Base-by-base conservation (phyloP, 1,284 basidiomycete species). In the Hortiboletus rubellus region DNA sequence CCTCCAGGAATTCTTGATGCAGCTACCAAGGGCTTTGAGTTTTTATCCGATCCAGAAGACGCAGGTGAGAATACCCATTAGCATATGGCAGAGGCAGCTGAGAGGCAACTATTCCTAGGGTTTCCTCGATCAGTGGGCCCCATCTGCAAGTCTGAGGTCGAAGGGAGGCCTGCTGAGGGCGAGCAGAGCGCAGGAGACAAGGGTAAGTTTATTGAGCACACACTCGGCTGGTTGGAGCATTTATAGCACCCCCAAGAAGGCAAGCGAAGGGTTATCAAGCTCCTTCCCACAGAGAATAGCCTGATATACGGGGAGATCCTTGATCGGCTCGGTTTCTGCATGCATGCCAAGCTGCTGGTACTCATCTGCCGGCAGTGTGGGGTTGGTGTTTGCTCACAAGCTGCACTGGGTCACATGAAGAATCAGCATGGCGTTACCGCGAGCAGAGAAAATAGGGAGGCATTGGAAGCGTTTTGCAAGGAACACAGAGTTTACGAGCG, bases 351-450 rank as follows among this genome's bases (percentile, higher is more conserved):
- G 37, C 49, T 60, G 0, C 14, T 45, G 11, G 57, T 60, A 10
- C 41, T 60, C 15, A 60, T 60, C n/a, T 60, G 58, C 42, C 7
- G 3, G 36, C 47, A 22, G 24, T 60, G 52, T 11, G 24, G 51
- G 7, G 7, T 45, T 1, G 57, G 45, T 1, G 10, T 60, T 0
- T 12, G 15, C 27, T 55, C 51, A 8, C 41, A 36, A 33, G 48
- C 24, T 33, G 52, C 48, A 18, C 3, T 60, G 30, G 52, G 58
- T 10, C 58, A 60, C 5, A n/a, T 1, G 5, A 60, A 51, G 41
- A 44, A 55, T 33, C 47, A 60, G 36, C 58, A 60, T 7, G 27
- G n/a, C 4, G 15, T 51, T 3, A 3, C 7, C 8, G 30, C 45
- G 0, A 58, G 30, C 18, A 40, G 24, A 31, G 15, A 41, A 18